Conservation (phyloP, 345 rosid genomes). For the Lagerstroemia speciosa region DNA sequence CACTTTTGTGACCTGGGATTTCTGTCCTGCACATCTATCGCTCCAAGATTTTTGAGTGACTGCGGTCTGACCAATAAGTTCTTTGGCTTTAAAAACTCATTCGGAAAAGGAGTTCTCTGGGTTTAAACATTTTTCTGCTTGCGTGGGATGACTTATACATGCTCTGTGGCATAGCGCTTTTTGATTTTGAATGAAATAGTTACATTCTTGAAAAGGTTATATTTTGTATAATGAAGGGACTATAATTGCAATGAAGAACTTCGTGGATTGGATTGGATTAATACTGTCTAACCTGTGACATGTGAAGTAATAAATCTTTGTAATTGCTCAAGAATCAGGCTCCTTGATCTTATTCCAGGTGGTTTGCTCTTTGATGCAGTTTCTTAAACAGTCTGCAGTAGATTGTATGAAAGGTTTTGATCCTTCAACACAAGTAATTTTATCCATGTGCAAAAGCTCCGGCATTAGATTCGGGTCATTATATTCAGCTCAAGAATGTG, state of each 20-base stretch:
- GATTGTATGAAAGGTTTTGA: conserved; percentile 63
- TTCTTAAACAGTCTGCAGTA: conserved; percentile 64
- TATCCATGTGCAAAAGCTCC: neutral
- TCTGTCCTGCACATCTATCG: neutral
- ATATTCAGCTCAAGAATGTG: neutral
- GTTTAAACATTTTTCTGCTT: neutral
- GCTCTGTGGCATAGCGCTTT: neutral
- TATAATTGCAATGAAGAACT: neutral
- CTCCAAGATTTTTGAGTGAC: neutral
- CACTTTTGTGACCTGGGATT: neutral
- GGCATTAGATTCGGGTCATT: neutral
- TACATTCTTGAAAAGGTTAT: neutral
- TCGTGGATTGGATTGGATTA: neutral
- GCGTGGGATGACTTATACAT: neutral
- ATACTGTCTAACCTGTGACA: neutral
- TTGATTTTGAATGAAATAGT: neutral
- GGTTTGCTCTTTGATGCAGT: conserved; percentile 35
- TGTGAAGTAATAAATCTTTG: neutral
- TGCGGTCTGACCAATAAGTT: neutral
- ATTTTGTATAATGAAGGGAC: neutral
- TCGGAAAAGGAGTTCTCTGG: neutral
- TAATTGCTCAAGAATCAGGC: neutral
- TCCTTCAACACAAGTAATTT: conserved; percentile 76
- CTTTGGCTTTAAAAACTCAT: neutral
- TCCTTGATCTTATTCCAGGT: conserved; percentile 10